phyloP scores from a whole-genome alignment of 768 basidiomycete genomes.

The Clitopilus passeckerianus region DNA sequence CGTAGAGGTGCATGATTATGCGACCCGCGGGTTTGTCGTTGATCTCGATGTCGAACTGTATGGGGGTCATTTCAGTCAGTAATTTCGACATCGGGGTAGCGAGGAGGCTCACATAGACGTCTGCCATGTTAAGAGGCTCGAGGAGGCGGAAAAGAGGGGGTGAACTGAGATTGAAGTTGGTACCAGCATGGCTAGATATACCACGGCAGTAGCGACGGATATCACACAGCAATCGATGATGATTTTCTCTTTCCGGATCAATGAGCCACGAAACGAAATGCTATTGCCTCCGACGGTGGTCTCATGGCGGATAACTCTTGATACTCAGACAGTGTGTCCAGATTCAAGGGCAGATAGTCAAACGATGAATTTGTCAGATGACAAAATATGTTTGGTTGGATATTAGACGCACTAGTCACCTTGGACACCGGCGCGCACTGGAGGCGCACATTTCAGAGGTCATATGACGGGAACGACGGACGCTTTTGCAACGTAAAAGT shows the following conservation, averaged over 20 bases:
- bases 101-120: slow-evolving; percentile 23
- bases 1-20: slow-evolving; percentile 79
- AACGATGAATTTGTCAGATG: neutral
- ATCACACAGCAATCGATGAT: slow-evolving; percentile 7
- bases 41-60: slow-evolving; percentile 63
- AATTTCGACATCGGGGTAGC: neutral
- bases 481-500: neutral
- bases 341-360: neutral
- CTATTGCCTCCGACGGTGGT: neutral
- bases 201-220: slow-evolving; percentile 4
- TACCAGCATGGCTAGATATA: neutral
- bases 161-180: slow-evolving; percentile 6
- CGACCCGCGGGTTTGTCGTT: slow-evolving; percentile 55
- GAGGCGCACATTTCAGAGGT: neutral
- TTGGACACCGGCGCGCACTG: neutral
- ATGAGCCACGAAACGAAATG: neutral
- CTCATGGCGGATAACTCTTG: neutral
- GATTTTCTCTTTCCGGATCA: slow-evolving; percentile 2
- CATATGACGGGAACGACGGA: neutral
- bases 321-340: neutral
- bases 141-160: slow-evolving; percentile 5
- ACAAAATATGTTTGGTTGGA: neutral
- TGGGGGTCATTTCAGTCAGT: neutral
- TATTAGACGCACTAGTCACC: neutral
- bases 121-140: slow-evolving; percentile 18